Evolutionary conservation across 306 rosid species (phyloP), one percentile per base, ranked within the genome.

Genomic region (Dicorynia guianensis): DNA sequence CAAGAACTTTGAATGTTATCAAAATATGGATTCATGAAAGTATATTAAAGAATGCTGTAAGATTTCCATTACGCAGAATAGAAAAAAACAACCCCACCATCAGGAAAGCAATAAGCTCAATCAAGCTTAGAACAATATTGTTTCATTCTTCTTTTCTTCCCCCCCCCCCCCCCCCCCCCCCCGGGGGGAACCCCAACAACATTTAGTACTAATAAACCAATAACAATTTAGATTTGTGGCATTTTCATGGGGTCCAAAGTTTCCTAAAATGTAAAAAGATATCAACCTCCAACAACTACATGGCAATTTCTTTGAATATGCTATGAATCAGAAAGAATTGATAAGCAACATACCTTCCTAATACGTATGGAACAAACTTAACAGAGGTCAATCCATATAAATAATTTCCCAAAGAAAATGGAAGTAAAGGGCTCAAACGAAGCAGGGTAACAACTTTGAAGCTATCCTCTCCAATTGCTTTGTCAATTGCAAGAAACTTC

Each of bases 401-500:
- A 81, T 95, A 95, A 65, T 95, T 95, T 74, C 99, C 99, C 74
- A 95, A 79, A 42, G 99, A 92, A 80, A 95, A 95, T 54, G 99
- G 99, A 71, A 95, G 99, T 78, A 95, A 78, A 47, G 99, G 99
- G 80, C 99, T 95, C 87, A 95, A 84, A 38, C 97, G 99, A 48
- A 95, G 97, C 67, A 95, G 90, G 57, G 99, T 95, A 40, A 95
- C 99, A 79, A 95, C 91, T 85, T 85, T 87, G 87, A 95, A 95
- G 67, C 97, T 88, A 70, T 92, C 87, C 75, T 95, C 97, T 47
- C 99, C 99, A 56, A 95, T 95, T 72, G 97, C 99, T 76, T 90
- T 95, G 82, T 95, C 99, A 61, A 95, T 89, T 53, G 99, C 99
- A 63, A 93, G 90, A 78, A 95, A 95, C 80, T 92, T 95, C 65